These are phyloP conservation scores for Colletotrichum cordylinicola DNA, from an alignment of 2,329 filamentous ascomycete genomes.

Conservation along the genomic window DNA sequence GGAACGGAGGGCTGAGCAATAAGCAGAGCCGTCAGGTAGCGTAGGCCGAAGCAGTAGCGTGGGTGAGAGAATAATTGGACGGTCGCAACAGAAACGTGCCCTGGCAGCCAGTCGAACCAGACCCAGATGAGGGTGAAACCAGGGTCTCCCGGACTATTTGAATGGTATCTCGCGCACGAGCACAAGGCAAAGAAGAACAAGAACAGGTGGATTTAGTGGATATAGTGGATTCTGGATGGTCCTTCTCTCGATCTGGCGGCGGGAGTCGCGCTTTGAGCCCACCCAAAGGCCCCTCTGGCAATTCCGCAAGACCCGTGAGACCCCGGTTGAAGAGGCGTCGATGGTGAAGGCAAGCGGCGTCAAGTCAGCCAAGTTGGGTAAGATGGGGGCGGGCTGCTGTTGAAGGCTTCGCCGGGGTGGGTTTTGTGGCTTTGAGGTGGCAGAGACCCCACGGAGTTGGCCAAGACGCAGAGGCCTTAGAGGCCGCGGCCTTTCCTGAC, in stretches of 20 bases:
- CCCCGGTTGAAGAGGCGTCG: conserved; percentile 11
- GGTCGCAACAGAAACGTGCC: neutral
- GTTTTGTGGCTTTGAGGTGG: conserved; percentile 8
- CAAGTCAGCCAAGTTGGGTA: neutral
- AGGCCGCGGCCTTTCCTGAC: conserved; percentile 2
- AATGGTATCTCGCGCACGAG: conserved; percentile 1
- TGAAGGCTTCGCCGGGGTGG: neutral
- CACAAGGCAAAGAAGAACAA: conserved; percentile 7
- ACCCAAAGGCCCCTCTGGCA: conserved; percentile 4
- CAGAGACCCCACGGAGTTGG: neutral
- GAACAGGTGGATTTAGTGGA: conserved; percentile 8
- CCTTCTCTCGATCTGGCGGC: conserved; percentile 9
- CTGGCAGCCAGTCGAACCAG: neutral
- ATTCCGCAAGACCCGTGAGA: conserved; percentile 12
- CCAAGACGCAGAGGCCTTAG: neutral
- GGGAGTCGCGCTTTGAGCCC: conserved; percentile 8
- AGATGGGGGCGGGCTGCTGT: neutral
- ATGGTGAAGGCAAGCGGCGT: conserved; percentile 6
- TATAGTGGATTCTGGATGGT: neutral
- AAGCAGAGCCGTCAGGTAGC: neutral
- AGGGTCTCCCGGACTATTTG: conserved; percentile 16
- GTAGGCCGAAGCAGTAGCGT: conserved; percentile 14
- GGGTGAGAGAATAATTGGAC: conserved; percentile 14
- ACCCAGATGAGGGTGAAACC: neutral
- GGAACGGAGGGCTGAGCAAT: neutral